Percentiles rank a stretch among this genome's conserved stretches.
phyloP scores from a whole-genome alignment of 2,329 filamentous ascomycete species.

The Cladosporium sp. region DNA sequence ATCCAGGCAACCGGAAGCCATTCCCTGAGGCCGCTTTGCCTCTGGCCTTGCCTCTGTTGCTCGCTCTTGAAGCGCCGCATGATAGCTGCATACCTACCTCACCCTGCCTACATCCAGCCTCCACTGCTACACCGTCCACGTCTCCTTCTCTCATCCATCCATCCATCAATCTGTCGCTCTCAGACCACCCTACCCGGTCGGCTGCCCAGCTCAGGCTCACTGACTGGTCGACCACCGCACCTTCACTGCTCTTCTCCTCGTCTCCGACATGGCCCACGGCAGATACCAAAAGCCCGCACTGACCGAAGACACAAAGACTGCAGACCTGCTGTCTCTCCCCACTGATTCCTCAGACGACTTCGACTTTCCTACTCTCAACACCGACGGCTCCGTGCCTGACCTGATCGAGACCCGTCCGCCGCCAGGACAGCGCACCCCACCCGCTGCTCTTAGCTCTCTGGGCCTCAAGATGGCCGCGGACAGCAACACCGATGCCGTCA shows the following conservation, averaged over 20 bases:
- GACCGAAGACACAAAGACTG: background rate
- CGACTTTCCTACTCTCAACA: constrained; percentile 26
- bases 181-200: background rate
- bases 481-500: constrained; percentile 15
- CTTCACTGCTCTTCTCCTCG: background rate
- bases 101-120: background rate
- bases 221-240: background rate
- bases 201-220: background rate
- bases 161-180: background rate
- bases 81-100: background rate
- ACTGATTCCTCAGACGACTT: constrained; percentile 12
- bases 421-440: constrained; percentile 21
- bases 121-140: background rate
- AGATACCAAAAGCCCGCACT: background rate
- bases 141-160: background rate
- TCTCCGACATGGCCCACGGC: background rate
- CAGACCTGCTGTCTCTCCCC: background rate
- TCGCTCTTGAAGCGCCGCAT: background rate
- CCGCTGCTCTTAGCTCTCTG: constrained; percentile 28
- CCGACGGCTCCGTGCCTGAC: constrained; percentile 27
- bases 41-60: background rate
- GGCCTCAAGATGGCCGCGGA: constrained; percentile 24
- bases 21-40: background rate
- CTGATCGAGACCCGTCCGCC: constrained; percentile 17
- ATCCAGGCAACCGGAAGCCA: too few relatives aligned